Conservation (phyloP, 306 rosid genomes). For the Vachellia collinsii region DNA sequence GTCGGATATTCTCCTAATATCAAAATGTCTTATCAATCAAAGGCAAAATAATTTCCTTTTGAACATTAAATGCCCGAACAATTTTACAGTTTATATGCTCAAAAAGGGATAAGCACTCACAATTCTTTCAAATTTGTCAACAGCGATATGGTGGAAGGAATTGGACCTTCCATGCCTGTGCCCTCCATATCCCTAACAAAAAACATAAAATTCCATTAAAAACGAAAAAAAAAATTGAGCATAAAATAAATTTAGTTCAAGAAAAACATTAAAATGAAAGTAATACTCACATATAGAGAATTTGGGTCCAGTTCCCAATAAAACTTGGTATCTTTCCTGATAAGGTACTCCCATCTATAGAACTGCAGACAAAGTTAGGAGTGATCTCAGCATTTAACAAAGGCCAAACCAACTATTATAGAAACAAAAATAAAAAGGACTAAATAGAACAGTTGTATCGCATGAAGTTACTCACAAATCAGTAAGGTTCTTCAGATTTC, state of each 20-base stretch:
- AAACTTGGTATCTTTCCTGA: slow-evolving; percentile 65
- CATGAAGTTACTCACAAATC: slow-evolving; percentile 59
- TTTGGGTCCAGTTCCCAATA: slow-evolving; percentile 73
- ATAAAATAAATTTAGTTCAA: not conserved
- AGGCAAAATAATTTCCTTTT: not conserved
- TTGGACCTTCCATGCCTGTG: slow-evolving; percentile 73
- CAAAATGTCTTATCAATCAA: slow-evolving; percentile 33
- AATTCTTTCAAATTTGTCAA: slow-evolving; percentile 47
- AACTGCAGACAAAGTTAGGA: slow-evolving; percentile 48
- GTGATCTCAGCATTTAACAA: slow-evolving; percentile 21
- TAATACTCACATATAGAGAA: slow-evolving; percentile 55
- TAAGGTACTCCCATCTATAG: slow-evolving; percentile 70
- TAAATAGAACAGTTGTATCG: not conserved
- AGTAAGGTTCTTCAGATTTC: slow-evolving; percentile 57
- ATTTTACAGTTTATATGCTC: not conserved
- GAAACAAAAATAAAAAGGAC: not conserved
- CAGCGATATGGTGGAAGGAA: slow-evolving; percentile 56
- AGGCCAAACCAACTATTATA: not conserved
- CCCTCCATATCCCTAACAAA: slow-evolving; percentile 75
- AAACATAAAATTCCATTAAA: not conserved
- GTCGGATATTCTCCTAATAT: slow-evolving; percentile 78
- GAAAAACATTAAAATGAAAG: slow-evolving; percentile 12
- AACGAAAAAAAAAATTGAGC: slow-evolving; percentile 5
- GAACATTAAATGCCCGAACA: slow-evolving; percentile 14
- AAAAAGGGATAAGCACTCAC: slow-evolving; percentile 46